These are phyloP conservation scores for Pythium phragmiticola DNA, from an alignment of 352 stramenopile species.

Conservation along the genomic window DNA sequence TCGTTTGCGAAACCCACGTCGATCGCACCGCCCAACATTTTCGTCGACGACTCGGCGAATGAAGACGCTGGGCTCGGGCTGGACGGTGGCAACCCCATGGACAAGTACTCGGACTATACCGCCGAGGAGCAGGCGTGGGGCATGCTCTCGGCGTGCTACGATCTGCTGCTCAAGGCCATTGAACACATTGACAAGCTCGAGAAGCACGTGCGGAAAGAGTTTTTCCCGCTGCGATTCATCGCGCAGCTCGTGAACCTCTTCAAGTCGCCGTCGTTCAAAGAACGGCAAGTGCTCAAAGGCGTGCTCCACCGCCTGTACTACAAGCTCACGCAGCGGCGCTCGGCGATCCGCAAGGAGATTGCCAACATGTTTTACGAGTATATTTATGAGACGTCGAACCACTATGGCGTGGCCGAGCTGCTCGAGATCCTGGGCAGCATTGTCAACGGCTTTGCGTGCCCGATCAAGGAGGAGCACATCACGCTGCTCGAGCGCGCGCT, in stretches of 20 bases:
- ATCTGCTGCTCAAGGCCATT: conserved; percentile 81
- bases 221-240: conserved; percentile 81
- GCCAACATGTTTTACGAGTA: conserved; percentile 89
- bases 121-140: conserved; percentile 82
- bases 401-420: conserved; percentile 87
- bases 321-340: conserved; percentile 87
- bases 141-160: conserved; percentile 76
- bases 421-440: conserved; percentile 88
- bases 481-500: conserved; percentile 78
- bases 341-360: conserved; percentile 87
- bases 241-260: conserved; percentile 81
- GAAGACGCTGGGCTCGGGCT: conserved; percentile 37
- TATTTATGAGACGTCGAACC: conserved; percentile 91
- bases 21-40: conserved; percentile 69
- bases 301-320: conserved; percentile 89
- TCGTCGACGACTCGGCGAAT: conserved; percentile 75
- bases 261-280: conserved; percentile 86
- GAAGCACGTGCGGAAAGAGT: conserved; percentile 85
- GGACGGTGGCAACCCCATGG: conserved; percentile 65
- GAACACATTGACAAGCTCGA: conserved; percentile 89
- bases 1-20: conserved; percentile 56
- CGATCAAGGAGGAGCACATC: conserved; percentile 90
- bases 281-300: conserved; percentile 83
- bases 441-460: conserved; percentile 88
- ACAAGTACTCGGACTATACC: conserved; percentile 86